Evolutionary conservation across 345 rosid genomes (phyloP).

Genomic region (Eucalyptus melliodora): DNA sequence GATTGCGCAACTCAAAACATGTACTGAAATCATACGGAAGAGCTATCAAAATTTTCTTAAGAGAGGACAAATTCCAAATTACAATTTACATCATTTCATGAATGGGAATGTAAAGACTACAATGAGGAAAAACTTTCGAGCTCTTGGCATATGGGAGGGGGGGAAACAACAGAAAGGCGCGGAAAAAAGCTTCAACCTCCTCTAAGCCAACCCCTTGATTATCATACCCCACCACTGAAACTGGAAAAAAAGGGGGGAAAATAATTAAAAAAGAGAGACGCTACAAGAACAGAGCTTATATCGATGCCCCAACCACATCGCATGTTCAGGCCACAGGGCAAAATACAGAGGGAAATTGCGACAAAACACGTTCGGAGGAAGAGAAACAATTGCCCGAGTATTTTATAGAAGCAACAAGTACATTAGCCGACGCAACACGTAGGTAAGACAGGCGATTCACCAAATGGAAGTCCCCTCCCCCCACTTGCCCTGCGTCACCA

Average conservation of each 20-base stretch:
- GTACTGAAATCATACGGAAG: neutral
- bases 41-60: neutral
- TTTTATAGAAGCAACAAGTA: constrained; percentile 15
- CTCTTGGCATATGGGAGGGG: neutral
- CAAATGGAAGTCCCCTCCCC: neutral
- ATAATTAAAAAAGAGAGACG: neutral
- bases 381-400: constrained; percentile 3
- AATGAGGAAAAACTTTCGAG: neutral
- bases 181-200: neutral
- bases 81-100: neutral
- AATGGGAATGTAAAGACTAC: neutral
- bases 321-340: neutral
- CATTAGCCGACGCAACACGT: constrained; percentile 2
- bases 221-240: neutral
- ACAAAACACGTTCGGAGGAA: neutral
- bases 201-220: neutral
- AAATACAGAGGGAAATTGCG: neutral
- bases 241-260: neutral
- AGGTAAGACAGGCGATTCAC: neutral
- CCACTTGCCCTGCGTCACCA: neutral
- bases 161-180: neutral
- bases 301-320: neutral
- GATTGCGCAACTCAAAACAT: neutral
- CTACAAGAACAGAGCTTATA: neutral
- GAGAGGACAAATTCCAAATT: neutral